These are phyloP conservation scores for Cystofilobasidium macerans DNA, from an alignment of 768 basidiomycete species.

Conservation along the genomic window DNA sequence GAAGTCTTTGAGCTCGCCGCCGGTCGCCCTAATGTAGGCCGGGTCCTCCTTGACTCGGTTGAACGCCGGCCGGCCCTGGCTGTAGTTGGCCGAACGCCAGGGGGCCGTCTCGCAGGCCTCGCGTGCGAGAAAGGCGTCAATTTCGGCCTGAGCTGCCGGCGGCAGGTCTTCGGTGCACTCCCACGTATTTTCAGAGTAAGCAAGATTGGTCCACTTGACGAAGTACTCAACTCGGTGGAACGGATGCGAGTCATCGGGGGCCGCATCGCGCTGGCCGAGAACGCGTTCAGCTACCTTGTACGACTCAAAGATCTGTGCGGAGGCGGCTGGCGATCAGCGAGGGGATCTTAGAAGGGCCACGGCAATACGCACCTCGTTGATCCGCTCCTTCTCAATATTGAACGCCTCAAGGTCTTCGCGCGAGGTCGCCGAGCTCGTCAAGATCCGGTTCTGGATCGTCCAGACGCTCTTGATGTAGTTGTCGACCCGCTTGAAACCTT, in stretches of 20 bases:
- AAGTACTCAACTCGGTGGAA: constrained; percentile 50
- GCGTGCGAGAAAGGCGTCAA: constrained; percentile 65
- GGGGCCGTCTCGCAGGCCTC: constrained; percentile 73
- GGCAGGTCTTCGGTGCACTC: constrained; percentile 44
- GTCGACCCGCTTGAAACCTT: constrained; percentile 91
- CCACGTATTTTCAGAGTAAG: constrained; percentile 59
- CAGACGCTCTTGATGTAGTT: constrained; percentile 82
- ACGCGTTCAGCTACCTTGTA: constrained; percentile 87
- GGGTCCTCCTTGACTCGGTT: constrained; percentile 78
- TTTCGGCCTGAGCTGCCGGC: constrained; percentile 57
- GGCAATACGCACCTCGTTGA: constrained; percentile 55
- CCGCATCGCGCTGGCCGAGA: constrained; percentile 57
- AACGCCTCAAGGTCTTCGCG: constrained; percentile 83
- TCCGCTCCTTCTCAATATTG: constrained; percentile 77
- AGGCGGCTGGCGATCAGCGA: background rate
- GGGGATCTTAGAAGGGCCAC: background rate
- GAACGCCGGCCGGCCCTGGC: constrained; percentile 62
- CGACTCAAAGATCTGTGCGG: constrained; percentile 49
- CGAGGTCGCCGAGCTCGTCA: constrained; percentile 55
- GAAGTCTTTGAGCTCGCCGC: constrained; percentile 89
- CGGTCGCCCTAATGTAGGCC: constrained; percentile 63
- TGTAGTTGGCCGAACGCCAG: constrained; percentile 65
- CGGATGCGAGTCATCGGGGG: constrained; percentile 28
- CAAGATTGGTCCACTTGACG: constrained; percentile 77
- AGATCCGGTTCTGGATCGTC: constrained; percentile 52